Percentiles rank a stretch among this genome's conserved stretches.
Evolutionary conservation across 2,329 filamentous ascomycete species (phyloP).

Genomic region (Ramichloridium luteum): DNA sequence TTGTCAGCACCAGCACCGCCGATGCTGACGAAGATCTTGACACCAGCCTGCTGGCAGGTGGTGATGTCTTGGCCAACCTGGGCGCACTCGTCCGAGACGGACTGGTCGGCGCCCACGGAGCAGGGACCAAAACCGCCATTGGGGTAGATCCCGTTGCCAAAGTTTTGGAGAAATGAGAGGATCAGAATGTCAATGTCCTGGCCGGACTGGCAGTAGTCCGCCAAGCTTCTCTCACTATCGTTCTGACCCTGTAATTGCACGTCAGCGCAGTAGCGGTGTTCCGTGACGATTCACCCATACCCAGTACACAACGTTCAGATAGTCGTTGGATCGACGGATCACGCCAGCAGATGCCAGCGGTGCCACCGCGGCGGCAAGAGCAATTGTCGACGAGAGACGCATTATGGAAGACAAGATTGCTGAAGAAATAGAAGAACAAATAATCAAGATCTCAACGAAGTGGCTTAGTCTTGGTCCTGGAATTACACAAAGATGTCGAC

Average conservation of each 20-base stretch:
- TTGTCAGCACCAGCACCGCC: constrained; percentile 29
- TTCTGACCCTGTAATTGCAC: constrained; percentile 1
- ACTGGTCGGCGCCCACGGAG: constrained; percentile 5
- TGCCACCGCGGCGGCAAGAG: too few relatives aligned
- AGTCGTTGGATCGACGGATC: neutral
- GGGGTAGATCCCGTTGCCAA: constrained; percentile 5
- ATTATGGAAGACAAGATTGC: too few relatives aligned
- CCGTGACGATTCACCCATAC: neutral
- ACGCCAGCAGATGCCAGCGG: neutral
- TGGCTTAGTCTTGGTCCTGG: too few relatives aligned
- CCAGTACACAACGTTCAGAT: neutral
- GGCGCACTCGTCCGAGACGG: constrained; percentile 23
- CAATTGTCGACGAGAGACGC: too few relatives aligned
- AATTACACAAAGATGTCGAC: too few relatives aligned
- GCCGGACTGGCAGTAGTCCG: constrained; percentile 5
- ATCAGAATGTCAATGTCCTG: constrained; percentile 6
- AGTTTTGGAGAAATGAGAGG: constrained; percentile 7
- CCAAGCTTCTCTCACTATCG: constrained; percentile 3
- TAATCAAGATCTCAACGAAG: too few relatives aligned
- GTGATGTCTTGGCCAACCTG: constrained; percentile 27
- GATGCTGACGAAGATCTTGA: constrained; percentile 33
- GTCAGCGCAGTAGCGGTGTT: too few relatives aligned
- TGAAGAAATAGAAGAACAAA: too few relatives aligned
- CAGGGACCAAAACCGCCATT: constrained; percentile 6
- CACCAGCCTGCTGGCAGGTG: constrained; percentile 29